These are phyloP conservation scores for Fraxinus anomala DNA, from an alignment of 257 asterid genomes.

Conservation along the genomic window DNA sequence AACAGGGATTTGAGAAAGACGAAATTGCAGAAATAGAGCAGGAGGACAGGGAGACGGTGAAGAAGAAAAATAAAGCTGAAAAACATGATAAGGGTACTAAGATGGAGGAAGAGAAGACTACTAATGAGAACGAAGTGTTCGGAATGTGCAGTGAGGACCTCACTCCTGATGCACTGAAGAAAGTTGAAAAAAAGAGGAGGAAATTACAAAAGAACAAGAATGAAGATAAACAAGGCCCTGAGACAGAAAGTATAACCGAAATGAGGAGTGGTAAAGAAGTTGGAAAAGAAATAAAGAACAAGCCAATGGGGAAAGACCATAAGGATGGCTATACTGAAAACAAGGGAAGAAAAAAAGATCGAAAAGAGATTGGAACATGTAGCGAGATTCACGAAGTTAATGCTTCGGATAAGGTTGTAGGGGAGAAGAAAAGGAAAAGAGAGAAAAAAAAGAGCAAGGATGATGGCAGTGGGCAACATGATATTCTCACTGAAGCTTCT, in stretches of 20 bases:
- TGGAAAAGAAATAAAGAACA: background rate
- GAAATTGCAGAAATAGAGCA: conserved; percentile 23
- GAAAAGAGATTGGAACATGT: conserved; percentile 9
- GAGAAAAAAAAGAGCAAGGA: conserved; percentile 19
- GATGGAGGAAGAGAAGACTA: conserved; percentile 11
- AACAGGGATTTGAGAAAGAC: conserved; percentile 22
- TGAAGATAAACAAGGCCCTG: background rate
- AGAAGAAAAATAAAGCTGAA: conserved; percentile 15
- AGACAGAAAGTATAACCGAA: conserved; percentile 10
- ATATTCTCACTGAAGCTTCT: conserved; percentile 14
- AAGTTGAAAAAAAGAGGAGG: conserved; percentile 30
- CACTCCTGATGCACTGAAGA: conserved; percentile 13
- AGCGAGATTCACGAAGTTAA: background rate
- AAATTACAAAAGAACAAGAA: conserved; percentile 26
- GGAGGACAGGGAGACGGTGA: conserved; percentile 12
- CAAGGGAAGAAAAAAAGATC: conserved; percentile 16
- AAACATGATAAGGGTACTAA: conserved; percentile 16
- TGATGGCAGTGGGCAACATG: conserved; percentile 15
- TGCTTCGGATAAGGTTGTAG: conserved; percentile 18
- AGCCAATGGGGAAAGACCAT: conserved; percentile 20
- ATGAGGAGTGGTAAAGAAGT: background rate
- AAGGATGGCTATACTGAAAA: conserved; percentile 14
- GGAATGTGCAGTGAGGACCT: conserved; percentile 16
- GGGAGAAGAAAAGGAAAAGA: conserved; percentile 34
- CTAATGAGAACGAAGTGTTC: conserved; percentile 9